Conservation (phyloP, 1,139 yeast species). For the Kodamaea anthophila region DNA sequence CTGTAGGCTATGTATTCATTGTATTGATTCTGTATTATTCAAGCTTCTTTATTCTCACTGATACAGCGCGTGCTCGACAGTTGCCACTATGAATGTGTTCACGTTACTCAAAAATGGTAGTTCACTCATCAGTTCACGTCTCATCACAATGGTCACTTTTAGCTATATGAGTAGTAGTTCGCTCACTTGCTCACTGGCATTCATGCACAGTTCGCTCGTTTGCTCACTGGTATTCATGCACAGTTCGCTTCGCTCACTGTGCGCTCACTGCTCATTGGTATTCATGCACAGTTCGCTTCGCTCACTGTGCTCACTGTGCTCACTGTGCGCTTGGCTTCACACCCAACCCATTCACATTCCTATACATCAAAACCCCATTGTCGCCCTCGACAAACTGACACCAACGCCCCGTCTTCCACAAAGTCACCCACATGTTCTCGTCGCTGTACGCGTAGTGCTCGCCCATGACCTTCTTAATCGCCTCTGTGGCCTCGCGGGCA, state of each 20-base stretch:
- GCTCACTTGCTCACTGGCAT: no score
- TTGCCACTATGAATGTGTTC: no score
- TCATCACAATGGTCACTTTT: no score
- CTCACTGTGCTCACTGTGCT: background rate
- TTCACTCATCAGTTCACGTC: no score
- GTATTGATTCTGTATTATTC: no score
- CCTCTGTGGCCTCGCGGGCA: constrained; percentile 74
- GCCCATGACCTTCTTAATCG: constrained; percentile 79
- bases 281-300: constrained; percentile 1
- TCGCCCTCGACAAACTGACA: constrained; percentile 77
- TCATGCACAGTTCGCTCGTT: background rate
- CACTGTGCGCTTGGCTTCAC: constrained; percentile 25
- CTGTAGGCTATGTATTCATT: no score
- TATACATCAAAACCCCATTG: constrained; percentile 70
- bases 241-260: background rate
- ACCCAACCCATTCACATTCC: constrained; percentile 55
- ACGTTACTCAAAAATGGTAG: no score
- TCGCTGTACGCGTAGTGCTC: constrained; percentile 62
- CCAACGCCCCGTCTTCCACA: constrained; percentile 65
- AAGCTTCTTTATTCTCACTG: no score
- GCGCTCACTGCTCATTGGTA: background rate
- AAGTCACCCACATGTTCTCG: constrained; percentile 66
- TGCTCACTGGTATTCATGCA: background rate
- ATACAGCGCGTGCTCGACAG: no score
- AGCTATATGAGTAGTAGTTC: no score